A percentile compares a stretch with the other conserved stretches of the same genome.
Evolutionary conservation across 2,329 filamentous ascomycete genomes (phyloP).

Genomic region (Sarocladium oryzae): DNA sequence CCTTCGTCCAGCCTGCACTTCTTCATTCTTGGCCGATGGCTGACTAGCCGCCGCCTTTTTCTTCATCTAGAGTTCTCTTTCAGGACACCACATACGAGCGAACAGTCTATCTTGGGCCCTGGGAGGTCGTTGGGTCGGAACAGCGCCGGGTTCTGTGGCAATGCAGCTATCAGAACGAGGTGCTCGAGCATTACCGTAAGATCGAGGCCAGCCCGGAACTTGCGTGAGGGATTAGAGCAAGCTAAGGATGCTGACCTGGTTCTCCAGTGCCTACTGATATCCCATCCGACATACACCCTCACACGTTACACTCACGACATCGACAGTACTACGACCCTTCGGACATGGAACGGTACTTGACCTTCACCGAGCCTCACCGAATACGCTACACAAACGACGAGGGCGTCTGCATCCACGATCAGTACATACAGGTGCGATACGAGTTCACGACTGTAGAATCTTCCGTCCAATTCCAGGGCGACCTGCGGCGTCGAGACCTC

Average conservation of each 20-base stretch:
- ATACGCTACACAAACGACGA: conserved; percentile 41
- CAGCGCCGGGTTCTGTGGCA: conserved; percentile 46
- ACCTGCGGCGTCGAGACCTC: conserved; percentile 40
- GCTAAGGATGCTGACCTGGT: neutral
- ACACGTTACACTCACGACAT: conserved; percentile 44
- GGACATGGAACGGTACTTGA: conserved; percentile 43
- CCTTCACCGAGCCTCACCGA: conserved; percentile 41
- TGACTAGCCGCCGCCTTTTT: conserved; percentile 11
- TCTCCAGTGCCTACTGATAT: conserved; percentile 37
- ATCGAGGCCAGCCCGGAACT: conserved; percentile 7
- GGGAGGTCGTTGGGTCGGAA: conserved; percentile 42
- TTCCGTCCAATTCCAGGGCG: conserved; percentile 42
- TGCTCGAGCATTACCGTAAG: conserved; percentile 45
- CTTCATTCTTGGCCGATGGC: conserved; percentile 6
- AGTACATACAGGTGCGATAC: conserved; percentile 41
- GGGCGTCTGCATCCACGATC: conserved; percentile 41
- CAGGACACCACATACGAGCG: conserved; percentile 42
- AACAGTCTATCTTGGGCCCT: conserved; percentile 46
- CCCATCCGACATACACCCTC: conserved; percentile 38
- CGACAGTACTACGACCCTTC: conserved; percentile 42
- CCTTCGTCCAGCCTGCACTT: conserved; percentile 8
- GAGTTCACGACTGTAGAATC: conserved; percentile 43
- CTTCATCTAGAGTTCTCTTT: conserved; percentile 38
- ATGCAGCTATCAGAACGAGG: conserved; percentile 45
- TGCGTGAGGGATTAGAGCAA: neutral